These are phyloP conservation scores for Amanita phalloides DNA, from an alignment of 768 basidiomycete species.

Conservation along the genomic window DNA sequence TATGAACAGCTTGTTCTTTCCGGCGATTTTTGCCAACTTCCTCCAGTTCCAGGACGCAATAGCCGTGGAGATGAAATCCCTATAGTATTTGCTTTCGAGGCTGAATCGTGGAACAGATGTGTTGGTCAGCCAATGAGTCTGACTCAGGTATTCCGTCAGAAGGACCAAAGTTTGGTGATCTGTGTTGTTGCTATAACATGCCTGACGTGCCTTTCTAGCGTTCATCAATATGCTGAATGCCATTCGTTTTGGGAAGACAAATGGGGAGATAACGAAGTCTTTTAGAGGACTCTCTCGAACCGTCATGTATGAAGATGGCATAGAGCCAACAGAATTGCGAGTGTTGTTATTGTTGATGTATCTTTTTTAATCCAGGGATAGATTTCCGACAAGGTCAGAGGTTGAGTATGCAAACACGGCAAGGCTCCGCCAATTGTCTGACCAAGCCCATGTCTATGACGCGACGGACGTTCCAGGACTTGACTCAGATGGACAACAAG, in stretches of 20 bases:
- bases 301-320: constrained; percentile 56
- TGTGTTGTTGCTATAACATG: neutral
- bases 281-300: constrained; percentile 49
- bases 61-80: constrained; percentile 36
- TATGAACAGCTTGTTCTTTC: constrained; percentile 57
- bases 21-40: constrained; percentile 88
- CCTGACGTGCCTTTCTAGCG: constrained; percentile 16
- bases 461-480: constrained; percentile 35
- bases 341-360: constrained; percentile 9
- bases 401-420: constrained; percentile 59
- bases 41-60: constrained; percentile 56
- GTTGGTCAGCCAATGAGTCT: constrained; percentile 46
- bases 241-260: constrained; percentile 69
- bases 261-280: constrained; percentile 25
- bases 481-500: constrained; percentile 29
- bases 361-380: constrained; percentile 13
- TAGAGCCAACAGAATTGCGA: constrained; percentile 77
- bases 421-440: constrained; percentile 35
- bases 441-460: constrained; percentile 24
- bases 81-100: constrained; percentile 70
- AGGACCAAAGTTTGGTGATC: constrained; percentile 49
- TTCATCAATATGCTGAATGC: constrained; percentile 85
- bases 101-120: constrained; percentile 58
- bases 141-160: constrained; percentile 79
- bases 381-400: constrained; percentile 60